Base-by-base conservation (phyloP, 2,329 filamentous ascomycete genomes). In the Microdochium paspali region DNA sequence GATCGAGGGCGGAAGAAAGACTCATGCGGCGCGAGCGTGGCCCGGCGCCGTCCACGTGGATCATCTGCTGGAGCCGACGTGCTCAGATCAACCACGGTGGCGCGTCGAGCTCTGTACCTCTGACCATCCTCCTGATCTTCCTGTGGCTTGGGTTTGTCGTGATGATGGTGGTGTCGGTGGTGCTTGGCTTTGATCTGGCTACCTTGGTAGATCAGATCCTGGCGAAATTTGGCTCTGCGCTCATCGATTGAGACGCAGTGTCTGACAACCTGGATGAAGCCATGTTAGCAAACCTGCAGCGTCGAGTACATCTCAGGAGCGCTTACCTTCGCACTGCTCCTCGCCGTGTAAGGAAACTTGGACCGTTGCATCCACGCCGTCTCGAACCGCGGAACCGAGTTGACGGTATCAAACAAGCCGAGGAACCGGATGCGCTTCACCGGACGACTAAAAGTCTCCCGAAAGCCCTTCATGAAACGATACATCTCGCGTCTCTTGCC, bases 321-420 rank as follows among this genome's bases (percentile, higher is more conserved):
- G 26, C 55, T 44, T 53, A 61, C 61, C 55, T 71, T 74, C 2
- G 77, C 77, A 9, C 70, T 77, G 21, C 72, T 79, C 1, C 74
- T 65, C 1, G 76, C 77, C 0, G 77, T 81, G 58, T 85, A 86
- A 0, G 85, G 85, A 39, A 89, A 89, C 59, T 84, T 88, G 58
- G 77, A 87, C 31, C 87, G 77, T 58, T 87, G 79, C 84, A 91
- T 90, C 79, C 82, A 87, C 0, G 76, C 74, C 2, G 73, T 78
- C 63, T 93, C 87, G 50, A 93, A 93, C 3, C 77, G 74, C 1
- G 86, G 85, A 0, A 90, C 85, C 13, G 82, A 87, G 57, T 90
- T 90, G 52, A 91, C 87, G 0, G 85, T 90, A 55, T 91, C 87
- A 52, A 91, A 93, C 0, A 93, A 72, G 0, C 87, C 87, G 1